Base-by-base conservation (phyloP, 768 basidiomycete species). In the Tulasnella calospora region DNA sequence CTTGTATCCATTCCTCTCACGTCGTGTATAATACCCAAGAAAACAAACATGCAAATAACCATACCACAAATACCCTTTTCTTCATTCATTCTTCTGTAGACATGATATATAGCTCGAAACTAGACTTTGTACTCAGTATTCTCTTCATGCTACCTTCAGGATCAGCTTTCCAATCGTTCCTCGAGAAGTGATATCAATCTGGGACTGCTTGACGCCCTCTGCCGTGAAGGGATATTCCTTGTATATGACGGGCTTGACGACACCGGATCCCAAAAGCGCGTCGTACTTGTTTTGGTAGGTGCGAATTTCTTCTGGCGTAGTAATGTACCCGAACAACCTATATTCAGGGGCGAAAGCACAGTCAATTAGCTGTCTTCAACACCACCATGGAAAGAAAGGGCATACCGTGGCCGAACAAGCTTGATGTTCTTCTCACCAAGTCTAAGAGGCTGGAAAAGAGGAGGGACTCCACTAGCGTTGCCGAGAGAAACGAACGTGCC, bases 401-500 rank as follows among this genome's bases (percentile, higher is more conserved):
- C 1, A 86, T 81, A 94, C 93, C 87, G 89, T n/a, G 94, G 94
- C 44, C 93, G 90, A 70, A 90, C 81, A 13, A 94, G 85, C 81
- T 91, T 93, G 80, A 97, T 82, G 81, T 97, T 96, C 86, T 96
- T 99, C 79, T 90, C 88, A 0, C 87, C 85, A 15, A 99, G 89
- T 81, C 89, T 92, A 72, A 93, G 85, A 0, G 92, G 88, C 3
- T 91, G 85, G 83, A 98, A 91, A 0, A 94, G 92, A 41, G 89
- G 89, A 2, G 94, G 92, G 9, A 91, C 84, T 2, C 96, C 96
- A 9, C 95, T 97, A 0, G 97, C 94, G 81, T 98, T 99, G 0
- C 98, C 98, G 75, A 95, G 89, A 9, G 91, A 92, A 19, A 98
- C 93, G 46, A 98, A 88, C 0, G 95, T 97, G 2, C 94, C 96